Conservation (phyloP, 305 asterid species). For the Andrographis paniculata region DNA sequence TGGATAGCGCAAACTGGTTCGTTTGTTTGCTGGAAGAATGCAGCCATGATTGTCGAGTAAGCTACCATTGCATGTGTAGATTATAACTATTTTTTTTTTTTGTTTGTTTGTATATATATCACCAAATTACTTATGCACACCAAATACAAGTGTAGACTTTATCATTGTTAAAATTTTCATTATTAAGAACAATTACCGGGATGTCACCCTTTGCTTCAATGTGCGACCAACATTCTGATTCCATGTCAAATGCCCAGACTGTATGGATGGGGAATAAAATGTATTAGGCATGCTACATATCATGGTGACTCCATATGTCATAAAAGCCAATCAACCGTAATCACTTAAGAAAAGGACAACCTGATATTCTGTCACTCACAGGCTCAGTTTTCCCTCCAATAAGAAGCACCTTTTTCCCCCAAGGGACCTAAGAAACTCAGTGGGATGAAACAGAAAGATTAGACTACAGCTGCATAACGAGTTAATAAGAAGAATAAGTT, state of each 20-base stretch:
- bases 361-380: conserved; percentile 72
- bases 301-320: conserved; percentile 17
- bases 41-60: too few species aligned
- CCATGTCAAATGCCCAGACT: conserved; percentile 98
- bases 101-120: too few species aligned
- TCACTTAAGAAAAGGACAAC: conserved; percentile 31
- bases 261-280: conserved; percentile 17
- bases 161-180: background rate
- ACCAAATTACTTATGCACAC: too few species aligned
- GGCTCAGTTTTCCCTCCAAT: conserved; percentile 97
- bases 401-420: conserved; percentile 94
- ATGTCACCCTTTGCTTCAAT: conserved; percentile 90
- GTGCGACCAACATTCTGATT: conserved; percentile 93
- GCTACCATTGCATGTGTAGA: too few species aligned
- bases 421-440: conserved; percentile 55
- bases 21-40: too few species aligned
- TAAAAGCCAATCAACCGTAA: conserved; percentile 10
- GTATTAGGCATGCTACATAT: background rate
- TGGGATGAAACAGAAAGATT: background rate
- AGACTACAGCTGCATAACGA: background rate
- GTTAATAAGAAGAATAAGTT: background rate
- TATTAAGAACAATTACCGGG: conserved; percentile 53
- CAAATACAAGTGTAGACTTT: too few species aligned
- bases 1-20: too few species aligned
- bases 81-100: too few species aligned